Base-by-base conservation (phyloP, 371 early-diverging fungal genomes). In the Rhizomucor pusillus region DNA sequence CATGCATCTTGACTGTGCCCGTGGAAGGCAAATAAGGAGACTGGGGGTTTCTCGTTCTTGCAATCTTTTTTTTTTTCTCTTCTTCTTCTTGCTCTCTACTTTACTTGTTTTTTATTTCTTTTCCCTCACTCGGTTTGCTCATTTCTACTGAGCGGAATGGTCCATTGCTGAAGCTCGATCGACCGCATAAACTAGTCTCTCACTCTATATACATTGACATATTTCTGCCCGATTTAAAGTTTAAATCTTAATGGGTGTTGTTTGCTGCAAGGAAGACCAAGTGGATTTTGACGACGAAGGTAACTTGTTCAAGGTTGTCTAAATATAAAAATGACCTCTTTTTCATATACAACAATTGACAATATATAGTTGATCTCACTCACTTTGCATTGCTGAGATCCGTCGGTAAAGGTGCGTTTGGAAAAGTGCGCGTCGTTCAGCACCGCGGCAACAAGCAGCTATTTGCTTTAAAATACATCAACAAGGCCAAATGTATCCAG, bases 351-450 rank as follows among this genome's bases (percentile, higher is more conserved):
- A n/a, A n/a, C 20, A 11, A 51, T 51, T 40, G 44, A 20, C n/a
- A 7, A 29, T 5, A 29, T 29, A 7, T 55, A 67, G 86, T 88
- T 40, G 81, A 86, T 44, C 56, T 88, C 33, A 68, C 71, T 7
- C 88, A 88, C 50, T 88, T 88, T 19, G 19, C 19, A 13, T 65
- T 88, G 22, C 56, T 88, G 36, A 75, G 85, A 33, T 75, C 79
- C 0, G 81, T 88, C 14, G 86, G 86, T n/a, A 84, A 83, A 57
- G 88, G 88, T 2, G 85, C 88, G 0, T 88, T 88, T 57, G 86
- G 88, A 47, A 88, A 86, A 66, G 85, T 88, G 29, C 86, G 90
- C 12, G 86, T 92, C 0, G 90, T 93, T 4, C 89, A 93, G 67
- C 87, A 91, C 65, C 88, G 85, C 57, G 67, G 71, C 23, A 74